Conservation (phyloP, 2,329 filamentous ascomycete genomes). For the Colletotrichum eleusines region DNA sequence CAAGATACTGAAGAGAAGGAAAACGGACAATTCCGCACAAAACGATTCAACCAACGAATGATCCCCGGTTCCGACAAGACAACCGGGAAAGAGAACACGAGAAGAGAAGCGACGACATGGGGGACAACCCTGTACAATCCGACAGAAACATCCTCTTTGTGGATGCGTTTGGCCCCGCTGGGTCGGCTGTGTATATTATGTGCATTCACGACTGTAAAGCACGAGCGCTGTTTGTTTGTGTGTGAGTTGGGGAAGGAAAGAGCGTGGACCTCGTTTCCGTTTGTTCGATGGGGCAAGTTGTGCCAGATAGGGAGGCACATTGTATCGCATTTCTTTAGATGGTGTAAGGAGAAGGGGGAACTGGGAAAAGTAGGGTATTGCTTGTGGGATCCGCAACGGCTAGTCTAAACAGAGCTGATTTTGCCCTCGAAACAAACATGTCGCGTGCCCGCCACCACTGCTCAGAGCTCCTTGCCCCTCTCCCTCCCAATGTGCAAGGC, state of each 20-base stretch:
- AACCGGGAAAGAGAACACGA: slow-evolving; percentile 11
- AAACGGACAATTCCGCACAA: slow-evolving; percentile 9
- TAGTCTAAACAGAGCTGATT: slow-evolving; percentile 39
- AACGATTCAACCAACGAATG: slow-evolving; percentile 7
- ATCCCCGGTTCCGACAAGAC: slow-evolving; percentile 2
- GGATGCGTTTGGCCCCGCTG: slow-evolving; percentile 16
- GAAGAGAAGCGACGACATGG: slow-evolving; percentile 5
- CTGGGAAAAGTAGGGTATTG: slow-evolving; percentile 33
- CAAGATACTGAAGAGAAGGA: slow-evolving; percentile 41
- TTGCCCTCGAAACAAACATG: slow-evolving; percentile 19
- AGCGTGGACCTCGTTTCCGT: background rate
- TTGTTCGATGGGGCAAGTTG: slow-evolving; percentile 17
- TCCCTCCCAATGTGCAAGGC: too few species aligned
- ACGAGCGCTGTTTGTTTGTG: slow-evolving; percentile 12
- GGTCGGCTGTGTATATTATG: slow-evolving; percentile 35
- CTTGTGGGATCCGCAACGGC: slow-evolving; percentile 32
- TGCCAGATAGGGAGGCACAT: slow-evolving; percentile 10
- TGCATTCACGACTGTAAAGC: slow-evolving; percentile 29
- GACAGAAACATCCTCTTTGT: slow-evolving; percentile 4
- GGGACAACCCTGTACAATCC: slow-evolving; percentile 12
- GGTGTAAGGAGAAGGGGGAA: slow-evolving; percentile 40
- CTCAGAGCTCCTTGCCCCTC: background rate
- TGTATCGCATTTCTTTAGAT: slow-evolving; percentile 33
- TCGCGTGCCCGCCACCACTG: background rate
- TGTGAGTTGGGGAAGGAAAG: background rate